Evolutionary conservation across 768 basidiomycete species (phyloP), one percentile per base, ranked within the genome.

Genomic region (Russula dissimulans): DNA sequence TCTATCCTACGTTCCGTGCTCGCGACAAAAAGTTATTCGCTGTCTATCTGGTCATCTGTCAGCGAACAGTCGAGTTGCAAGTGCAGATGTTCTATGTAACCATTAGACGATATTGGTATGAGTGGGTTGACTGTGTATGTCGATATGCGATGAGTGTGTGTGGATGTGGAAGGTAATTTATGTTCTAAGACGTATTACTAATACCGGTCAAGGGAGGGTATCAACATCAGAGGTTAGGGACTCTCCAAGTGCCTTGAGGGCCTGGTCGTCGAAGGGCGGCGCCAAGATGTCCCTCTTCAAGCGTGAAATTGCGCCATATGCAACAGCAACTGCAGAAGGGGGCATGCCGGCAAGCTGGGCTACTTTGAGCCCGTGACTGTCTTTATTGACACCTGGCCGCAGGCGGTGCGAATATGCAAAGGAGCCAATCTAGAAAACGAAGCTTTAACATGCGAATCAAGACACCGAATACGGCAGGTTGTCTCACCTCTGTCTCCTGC

Each of bases 331-430:
- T 1, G 81, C 85, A 7, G 77, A 69, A 9, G 74, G 61, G 0
- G 93, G 94, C 75, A 97, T 81, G 11, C 92, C 91, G 17, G 92
- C 94, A 12, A 95, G 72, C 48, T 86, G 81, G 10, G 95, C 95
- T 32, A 95, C 91, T 69, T 91, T 91, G 56, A 97, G 72, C 0
- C 90, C 95, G 68, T 97, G 95, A 54, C 93, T 95, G 65, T 95
- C 82, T 57, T 85, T 80, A 71, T 95, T 97, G 54, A 97, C 83
- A 0, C 95, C 95, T 5, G 87, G 86, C 48, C 77, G 75, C 43
- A 98, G 73, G 36, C 80, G 80, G 68, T 97, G 91, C 8, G 89
- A 86, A 70, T 95, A 98, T 0, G 88, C 75, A 70, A 95, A 95
- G 58, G 81, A 82, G 11, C 78, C 81, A 65, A 88, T 83, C 90